Conservation (phyloP, 805 yeast species). For the Lachancea waltii region DNA sequence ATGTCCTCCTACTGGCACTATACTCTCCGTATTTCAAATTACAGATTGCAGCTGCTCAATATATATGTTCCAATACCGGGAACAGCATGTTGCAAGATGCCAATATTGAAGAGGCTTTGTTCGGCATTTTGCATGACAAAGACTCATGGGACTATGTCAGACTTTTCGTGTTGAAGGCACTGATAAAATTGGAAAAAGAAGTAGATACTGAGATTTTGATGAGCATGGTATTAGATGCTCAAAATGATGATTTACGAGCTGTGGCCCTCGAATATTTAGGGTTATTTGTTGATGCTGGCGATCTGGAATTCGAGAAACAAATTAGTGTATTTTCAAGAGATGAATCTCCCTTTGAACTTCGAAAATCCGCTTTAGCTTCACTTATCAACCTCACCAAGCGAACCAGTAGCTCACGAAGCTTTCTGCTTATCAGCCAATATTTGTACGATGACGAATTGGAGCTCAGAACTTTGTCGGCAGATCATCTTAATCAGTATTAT, state of each 20-base stretch:
- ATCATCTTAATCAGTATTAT: conserved; percentile 32
- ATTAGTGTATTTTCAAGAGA: conserved; percentile 15
- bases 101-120: conserved; percentile 13
- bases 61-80: conserved; percentile 17
- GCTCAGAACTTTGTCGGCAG: conserved; percentile 44
- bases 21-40: conserved; percentile 40
- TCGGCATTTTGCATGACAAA: conserved; percentile 22
- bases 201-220: conserved; percentile 18
- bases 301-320: conserved; percentile 11
- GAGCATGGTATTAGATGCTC: conserved; percentile 24
- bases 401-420: conserved; percentile 9
- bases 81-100: too few species aligned
- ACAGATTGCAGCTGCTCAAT: conserved; percentile 37
- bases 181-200: conserved; percentile 22
- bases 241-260: conserved; percentile 39
- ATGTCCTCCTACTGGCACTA: conserved; percentile 33
- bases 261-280: conserved; percentile 50
- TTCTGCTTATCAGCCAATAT: conserved; percentile 31
- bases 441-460: conserved; percentile 64
- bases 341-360: conserved; percentile 18
- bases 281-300: conserved; percentile 29
- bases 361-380: conserved; percentile 25
- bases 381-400: conserved; percentile 13
- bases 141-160: conserved; percentile 41
- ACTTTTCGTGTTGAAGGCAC: conserved; percentile 35